phyloP scores from a whole-genome alignment of 345 rosid species.

The Murraya koenigii region DNA sequence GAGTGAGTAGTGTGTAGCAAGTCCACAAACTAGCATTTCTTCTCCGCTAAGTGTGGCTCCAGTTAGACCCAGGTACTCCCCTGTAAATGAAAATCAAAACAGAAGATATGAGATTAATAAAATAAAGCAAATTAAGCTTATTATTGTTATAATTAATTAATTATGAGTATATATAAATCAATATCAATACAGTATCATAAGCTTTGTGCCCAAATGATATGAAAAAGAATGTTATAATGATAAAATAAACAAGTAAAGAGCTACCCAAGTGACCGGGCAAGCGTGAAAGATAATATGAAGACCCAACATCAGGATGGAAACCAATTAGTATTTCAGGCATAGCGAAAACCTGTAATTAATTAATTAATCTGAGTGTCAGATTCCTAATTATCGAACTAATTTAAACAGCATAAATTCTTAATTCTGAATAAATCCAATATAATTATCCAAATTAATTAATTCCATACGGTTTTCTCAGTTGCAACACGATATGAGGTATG shows the following conservation, averaged over 20 bases:
- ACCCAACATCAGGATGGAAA: constrained; percentile 25
- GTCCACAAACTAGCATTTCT: constrained; percentile 23
- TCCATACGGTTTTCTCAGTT: constrained; percentile 21
- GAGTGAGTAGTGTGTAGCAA: constrained; percentile 16
- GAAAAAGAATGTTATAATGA: too few relatives aligned
- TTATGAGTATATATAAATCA: too few relatives aligned
- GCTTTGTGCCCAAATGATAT: too few relatives aligned
- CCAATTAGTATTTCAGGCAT: constrained; percentile 25
- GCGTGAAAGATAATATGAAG: constrained; percentile 27
- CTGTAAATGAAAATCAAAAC: background rate
- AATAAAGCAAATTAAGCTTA: too few relatives aligned
- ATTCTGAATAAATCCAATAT: too few relatives aligned
- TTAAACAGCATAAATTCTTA: background rate
- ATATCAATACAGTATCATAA: too few relatives aligned
- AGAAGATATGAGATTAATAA: too few relatives aligned
- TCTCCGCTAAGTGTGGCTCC: constrained; percentile 4
- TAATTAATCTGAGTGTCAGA: too few relatives aligned
- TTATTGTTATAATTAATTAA: too few relatives aligned
- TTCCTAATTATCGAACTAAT: background rate
- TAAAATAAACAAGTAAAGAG: background rate
- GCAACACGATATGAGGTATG: constrained; percentile 22
- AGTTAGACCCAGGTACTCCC: constrained; percentile 23
- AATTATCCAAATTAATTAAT: too few relatives aligned
- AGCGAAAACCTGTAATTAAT: constrained; percentile 17
- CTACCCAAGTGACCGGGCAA: constrained; percentile 22